Percentiles rank a stretch among this genome's conserved stretches.
Evolutionary conservation across 139 green algal species (phyloP).

Genomic region (Nannochloris sp.): DNA sequence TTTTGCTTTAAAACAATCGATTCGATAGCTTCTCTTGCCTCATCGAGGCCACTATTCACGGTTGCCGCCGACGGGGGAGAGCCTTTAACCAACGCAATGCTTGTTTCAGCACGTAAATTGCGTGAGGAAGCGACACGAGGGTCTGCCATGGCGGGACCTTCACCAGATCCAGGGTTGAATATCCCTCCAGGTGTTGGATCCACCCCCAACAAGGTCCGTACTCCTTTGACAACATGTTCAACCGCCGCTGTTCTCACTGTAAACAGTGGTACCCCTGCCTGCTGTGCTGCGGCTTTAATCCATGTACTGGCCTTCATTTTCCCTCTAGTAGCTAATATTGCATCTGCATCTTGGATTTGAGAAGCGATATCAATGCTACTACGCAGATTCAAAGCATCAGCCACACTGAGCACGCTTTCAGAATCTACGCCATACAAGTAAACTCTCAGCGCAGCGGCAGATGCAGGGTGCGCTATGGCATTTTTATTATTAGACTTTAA

Average conservation of each 20-base stretch:
- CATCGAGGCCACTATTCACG: not conserved
- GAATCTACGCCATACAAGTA: not conserved
- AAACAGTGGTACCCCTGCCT: conserved; percentile 1
- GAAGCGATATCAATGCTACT: not conserved
- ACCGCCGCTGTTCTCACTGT: not conserved
- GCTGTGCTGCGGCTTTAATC: conserved; percentile 2
- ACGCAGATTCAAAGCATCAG: not conserved
- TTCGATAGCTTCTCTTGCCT: not conserved
- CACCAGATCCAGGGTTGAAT: not conserved
- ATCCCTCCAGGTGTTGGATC: not conserved
- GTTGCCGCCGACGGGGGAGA: not conserved
- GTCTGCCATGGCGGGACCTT: not conserved
- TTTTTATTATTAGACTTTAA: not conserved
- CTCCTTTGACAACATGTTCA: not conserved
- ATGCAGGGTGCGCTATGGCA: not conserved
- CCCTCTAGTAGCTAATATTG: not conserved
- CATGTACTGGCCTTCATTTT: not conserved
- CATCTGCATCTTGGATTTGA: not conserved
- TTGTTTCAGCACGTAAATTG: not conserved
- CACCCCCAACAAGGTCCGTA: not conserved
- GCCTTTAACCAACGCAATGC: not conserved
- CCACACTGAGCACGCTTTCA: not conserved
- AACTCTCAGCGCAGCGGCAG: not conserved
- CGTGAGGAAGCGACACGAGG: not conserved
- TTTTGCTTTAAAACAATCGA: not conserved